phyloP scores from a whole-genome alignment of 2,329 filamentous ascomycete genomes.

The Tolypocladium ophioglossoides region DNA sequence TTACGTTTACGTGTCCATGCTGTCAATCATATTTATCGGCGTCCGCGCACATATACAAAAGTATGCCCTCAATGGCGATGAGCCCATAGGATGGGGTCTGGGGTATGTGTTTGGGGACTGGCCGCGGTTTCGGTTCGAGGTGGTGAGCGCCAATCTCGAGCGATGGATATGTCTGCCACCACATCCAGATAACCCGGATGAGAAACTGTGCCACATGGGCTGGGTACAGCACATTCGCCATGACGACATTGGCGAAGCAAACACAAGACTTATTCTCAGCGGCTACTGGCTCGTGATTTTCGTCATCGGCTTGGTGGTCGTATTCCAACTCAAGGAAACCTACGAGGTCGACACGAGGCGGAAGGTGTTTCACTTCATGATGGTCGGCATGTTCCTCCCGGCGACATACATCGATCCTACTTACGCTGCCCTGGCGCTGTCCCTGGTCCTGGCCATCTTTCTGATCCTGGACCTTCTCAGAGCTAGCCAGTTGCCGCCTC shows the following conservation, averaged over 20 bases:
- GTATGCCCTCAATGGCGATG: slow-evolving; percentile 57
- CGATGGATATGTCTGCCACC: slow-evolving; percentile 65
- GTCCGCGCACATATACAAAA: slow-evolving; percentile 59
- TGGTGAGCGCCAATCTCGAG: slow-evolving; percentile 58
- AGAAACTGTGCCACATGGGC: slow-evolving; percentile 37
- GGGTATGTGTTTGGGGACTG: slow-evolving; percentile 81
- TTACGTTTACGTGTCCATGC: slow-evolving; percentile 63
- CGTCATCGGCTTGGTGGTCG: slow-evolving; percentile 57
- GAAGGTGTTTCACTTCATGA: slow-evolving; percentile 97
- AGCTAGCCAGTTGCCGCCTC: slow-evolving; percentile 80
- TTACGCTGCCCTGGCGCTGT: slow-evolving; percentile 71
- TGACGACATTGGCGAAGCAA: slow-evolving; percentile 59
- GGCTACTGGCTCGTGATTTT: slow-evolving; percentile 67
- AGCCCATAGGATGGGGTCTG: slow-evolving; percentile 87
- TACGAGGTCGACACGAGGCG: slow-evolving; percentile 92
- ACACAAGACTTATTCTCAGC: slow-evolving; percentile 66
- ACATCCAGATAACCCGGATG: slow-evolving; percentile 16
- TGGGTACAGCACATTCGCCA: slow-evolving; percentile 58
- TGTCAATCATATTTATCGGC: slow-evolving; percentile 56
- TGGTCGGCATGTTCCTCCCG: slow-evolving; percentile 91
- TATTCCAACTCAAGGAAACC: slow-evolving; percentile 62
- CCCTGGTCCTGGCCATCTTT: slow-evolving; percentile 71
- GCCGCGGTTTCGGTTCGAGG: slow-evolving; percentile 57
- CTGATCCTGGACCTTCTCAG: slow-evolving; percentile 80
- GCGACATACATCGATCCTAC: slow-evolving; percentile 78